A percentile compares a stretch with the other conserved stretches of the same genome.
These are phyloP conservation scores for Saturnispora galanensis DNA, from an alignment of 805 yeast genomes.

Conservation along the genomic window DNA sequence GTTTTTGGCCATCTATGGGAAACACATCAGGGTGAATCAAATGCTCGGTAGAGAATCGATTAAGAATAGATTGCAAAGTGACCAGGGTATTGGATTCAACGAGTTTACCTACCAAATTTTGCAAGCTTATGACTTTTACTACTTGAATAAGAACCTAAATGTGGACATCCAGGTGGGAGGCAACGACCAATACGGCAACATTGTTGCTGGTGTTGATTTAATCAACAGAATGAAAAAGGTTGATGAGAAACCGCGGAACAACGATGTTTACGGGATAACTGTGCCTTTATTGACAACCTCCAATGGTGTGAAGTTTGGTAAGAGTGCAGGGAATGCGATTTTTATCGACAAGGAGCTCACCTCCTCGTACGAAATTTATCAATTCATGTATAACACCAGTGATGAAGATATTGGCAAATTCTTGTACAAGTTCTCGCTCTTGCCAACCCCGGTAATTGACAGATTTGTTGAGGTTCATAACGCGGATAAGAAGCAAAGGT, in stretches of 20 bases:
- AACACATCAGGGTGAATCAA: slow-evolving; percentile 67
- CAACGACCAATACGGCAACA: slow-evolving; percentile 97
- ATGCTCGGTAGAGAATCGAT: slow-evolving; percentile 89
- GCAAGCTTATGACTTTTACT: slow-evolving; percentile 91
- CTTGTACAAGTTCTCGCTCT: slow-evolving; percentile 66
- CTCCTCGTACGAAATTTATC: slow-evolving; percentile 73
- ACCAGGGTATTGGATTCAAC: slow-evolving; percentile 79
- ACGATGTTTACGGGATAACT: slow-evolving; percentile 62
- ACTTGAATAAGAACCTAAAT: slow-evolving; percentile 46
- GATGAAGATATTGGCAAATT: slow-evolving; percentile 67
- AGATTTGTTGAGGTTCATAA: slow-evolving; percentile 43
- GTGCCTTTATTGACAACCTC: slow-evolving; percentile 85
- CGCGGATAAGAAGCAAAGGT: slow-evolving; percentile 48
- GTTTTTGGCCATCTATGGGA: slow-evolving; percentile 69
- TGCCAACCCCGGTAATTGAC: slow-evolving; percentile 55
- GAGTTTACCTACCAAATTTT: slow-evolving; percentile 89
- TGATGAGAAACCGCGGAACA: slow-evolving; percentile 7
- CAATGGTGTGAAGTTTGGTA: slow-evolving; percentile 89
- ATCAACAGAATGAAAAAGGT: slow-evolving; percentile 45
- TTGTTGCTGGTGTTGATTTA: slow-evolving; percentile 89
- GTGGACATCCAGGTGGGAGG: slow-evolving; percentile 87
- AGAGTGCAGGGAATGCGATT: slow-evolving; percentile 93
- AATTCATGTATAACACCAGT: slow-evolving; percentile 68
- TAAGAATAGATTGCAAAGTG: slow-evolving; percentile 57
- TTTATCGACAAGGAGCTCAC: slow-evolving; percentile 73